Percentiles rank a stretch among this genome's conserved stretches.
These are phyloP conservation scores for Aspergillus sclerotialis DNA, from an alignment of 2,329 filamentous ascomycete genomes.

Conservation along the genomic window DNA sequence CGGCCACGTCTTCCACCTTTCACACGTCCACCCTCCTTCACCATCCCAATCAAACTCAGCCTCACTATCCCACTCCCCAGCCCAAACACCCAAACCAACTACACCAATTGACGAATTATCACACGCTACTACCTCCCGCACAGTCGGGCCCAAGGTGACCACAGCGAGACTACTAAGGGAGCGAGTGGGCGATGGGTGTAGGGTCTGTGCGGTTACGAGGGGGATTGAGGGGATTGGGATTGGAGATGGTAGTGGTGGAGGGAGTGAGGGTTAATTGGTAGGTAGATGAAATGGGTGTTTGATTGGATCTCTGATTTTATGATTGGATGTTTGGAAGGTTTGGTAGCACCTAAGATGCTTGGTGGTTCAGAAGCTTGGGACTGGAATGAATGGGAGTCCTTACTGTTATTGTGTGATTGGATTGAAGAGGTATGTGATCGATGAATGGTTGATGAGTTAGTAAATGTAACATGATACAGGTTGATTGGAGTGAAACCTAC, in stretches of 20 bases:
- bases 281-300: too few species aligned
- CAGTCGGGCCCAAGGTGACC: slow-evolving; percentile 79
- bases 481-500: too few species aligned
- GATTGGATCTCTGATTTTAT: too few species aligned
- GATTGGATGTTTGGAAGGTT: too few species aligned
- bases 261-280: background rate
- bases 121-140: slow-evolving; percentile 37
- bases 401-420: slow-evolving; percentile 2
- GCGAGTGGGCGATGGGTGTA: slow-evolving; percentile 47
- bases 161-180: slow-evolving; percentile 73
- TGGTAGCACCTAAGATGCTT: too few species aligned
- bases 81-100: slow-evolving; percentile 9
- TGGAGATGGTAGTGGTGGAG: slow-evolving; percentile 2
- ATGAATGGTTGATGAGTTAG: too few species aligned
- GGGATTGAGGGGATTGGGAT: slow-evolving; percentile 27
- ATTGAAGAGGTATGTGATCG: slow-evolving; percentile 9
- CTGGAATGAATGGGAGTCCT: background rate
- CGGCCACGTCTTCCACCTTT: too few species aligned
- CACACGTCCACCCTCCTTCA: slow-evolving; percentile 46
- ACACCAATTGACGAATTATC: slow-evolving; percentile 18
- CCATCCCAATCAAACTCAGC: slow-evolving; percentile 11
- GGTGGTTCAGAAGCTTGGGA: too few species aligned
- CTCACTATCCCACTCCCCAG: slow-evolving; percentile 17
- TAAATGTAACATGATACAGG: too few species aligned
- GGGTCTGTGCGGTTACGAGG: slow-evolving; percentile 30